Base-by-base conservation (phyloP, 257 asterid species). In the Ehretia macrophylla region DNA sequence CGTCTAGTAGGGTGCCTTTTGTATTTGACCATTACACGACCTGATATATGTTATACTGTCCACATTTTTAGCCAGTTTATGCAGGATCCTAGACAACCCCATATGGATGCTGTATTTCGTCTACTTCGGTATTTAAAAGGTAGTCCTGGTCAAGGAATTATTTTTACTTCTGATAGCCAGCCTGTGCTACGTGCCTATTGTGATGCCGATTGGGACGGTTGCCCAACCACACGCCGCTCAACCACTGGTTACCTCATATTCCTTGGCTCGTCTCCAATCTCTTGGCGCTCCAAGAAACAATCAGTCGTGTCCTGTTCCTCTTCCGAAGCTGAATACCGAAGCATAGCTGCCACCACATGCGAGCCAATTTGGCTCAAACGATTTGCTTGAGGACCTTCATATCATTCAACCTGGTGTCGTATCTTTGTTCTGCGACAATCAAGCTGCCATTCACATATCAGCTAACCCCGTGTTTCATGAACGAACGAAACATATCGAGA, bases 201-300 rank as follows among this genome's bases (percentile, higher is more conserved):
- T 42, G 64, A 59, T 42, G 8, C 39, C 0, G 64, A 62, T 19
- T 27, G 48, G 67, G 58, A 16, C 4, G 10, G 19, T 5, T 62
- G 58, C 11, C 47, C 32, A 1, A 9, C 8, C 4, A 12, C 67
- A 0, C 11, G 58, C 11, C 11, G 32, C 2, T 48, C n/a, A 5
- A 48, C 58, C 8, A n/a, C n/a, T n/a, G 32, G 67, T 11, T 62
- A 8, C 3, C 10, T 16, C 0, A 18, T 62, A 1, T 9, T 23
- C 1, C 14, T 62, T 16, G 67, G 58, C 3, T 12, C 17, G 0
- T 48, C 58, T 8, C 35, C 14, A 0, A 16, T 62, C 0, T 62
- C 48, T 27, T 51, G 58, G 58, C 48, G 48, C 27, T 22, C 58
- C 22, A 62, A 62, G 49, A 62, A 62, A 17, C 67, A 62, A 32